phyloP scores from a whole-genome alignment of 129 eudicot genomes.

The Escallonia rubra region DNA sequence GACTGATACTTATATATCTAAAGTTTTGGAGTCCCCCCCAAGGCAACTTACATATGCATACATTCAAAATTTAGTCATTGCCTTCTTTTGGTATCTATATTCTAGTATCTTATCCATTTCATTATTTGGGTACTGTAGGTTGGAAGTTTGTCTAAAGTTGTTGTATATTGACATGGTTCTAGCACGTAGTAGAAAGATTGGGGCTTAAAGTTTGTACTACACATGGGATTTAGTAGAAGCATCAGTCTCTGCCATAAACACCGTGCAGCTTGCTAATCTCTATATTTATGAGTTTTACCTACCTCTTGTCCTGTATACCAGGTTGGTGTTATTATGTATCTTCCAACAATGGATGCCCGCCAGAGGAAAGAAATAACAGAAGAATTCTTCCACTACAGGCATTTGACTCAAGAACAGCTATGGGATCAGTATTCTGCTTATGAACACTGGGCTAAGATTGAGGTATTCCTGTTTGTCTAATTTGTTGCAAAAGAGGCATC shows the following conservation, averaged over 20 bases:
- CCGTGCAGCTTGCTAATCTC: too few relatives aligned
- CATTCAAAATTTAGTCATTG: too few relatives aligned
- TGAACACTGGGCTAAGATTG: constrained; percentile 99
- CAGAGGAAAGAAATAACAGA: constrained; percentile 88
- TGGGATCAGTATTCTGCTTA: constrained; percentile 93
- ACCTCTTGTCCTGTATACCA: constrained; percentile 19
- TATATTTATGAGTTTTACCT: neutral
- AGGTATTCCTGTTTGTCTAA: constrained; percentile 35
- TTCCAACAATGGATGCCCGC: constrained; percentile 85
- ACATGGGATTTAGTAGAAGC: neutral
- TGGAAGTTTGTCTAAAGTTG: too few relatives aligned
- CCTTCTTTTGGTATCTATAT: too few relatives aligned
- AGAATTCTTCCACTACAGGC: constrained; percentile 83
- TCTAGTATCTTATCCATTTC: too few relatives aligned
- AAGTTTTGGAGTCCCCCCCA: too few relatives aligned
- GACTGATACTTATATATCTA: too few relatives aligned
- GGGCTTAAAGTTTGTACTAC: too few relatives aligned
- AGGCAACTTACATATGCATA: too few relatives aligned
- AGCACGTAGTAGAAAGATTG: too few relatives aligned
- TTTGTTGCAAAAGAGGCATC: neutral
- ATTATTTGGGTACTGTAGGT: too few relatives aligned
- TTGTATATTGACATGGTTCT: too few relatives aligned
- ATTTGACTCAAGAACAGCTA: constrained; percentile 50
- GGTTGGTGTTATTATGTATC: constrained; percentile 98
- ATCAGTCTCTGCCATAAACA: neutral